These are phyloP conservation scores for Ogataea parapolymorpha DNA, from an alignment of 805 yeast genomes.

Conservation along the genomic window DNA sequence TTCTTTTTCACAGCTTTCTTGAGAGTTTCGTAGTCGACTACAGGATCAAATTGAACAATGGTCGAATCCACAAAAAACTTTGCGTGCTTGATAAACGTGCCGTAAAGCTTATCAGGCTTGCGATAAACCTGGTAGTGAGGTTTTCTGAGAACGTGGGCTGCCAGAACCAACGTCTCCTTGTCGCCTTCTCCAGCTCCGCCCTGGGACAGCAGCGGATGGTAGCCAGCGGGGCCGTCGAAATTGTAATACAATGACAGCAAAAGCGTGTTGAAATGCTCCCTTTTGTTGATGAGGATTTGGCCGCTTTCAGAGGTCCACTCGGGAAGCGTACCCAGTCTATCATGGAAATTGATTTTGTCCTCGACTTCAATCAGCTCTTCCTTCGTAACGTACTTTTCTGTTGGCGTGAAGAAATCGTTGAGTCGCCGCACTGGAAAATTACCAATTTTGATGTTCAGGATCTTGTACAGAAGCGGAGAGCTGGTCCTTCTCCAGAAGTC, in stretches of 20 bases:
- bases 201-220: conserved; percentile 57
- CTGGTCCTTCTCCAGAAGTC: conserved; percentile 74
- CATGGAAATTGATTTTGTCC: conserved; percentile 45
- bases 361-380: conserved; percentile 20
- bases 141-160: conserved; percentile 47
- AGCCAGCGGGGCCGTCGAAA: conserved; percentile 57
- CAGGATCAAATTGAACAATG: conserved; percentile 32
- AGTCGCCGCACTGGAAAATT: conserved; percentile 18
- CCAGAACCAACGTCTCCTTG: conserved; percentile 69
- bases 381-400: conserved; percentile 11
- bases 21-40: conserved; percentile 22
- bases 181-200: conserved; percentile 77
- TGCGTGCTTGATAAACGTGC: conserved; percentile 19
- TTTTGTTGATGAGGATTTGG: conserved; percentile 57
- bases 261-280: conserved; percentile 53
- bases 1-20: conserved; percentile 12
- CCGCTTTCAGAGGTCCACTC: conserved; percentile 70
- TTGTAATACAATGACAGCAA: conserved; percentile 65
- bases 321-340: conserved; percentile 60
- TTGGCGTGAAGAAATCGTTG: conserved; percentile 24
- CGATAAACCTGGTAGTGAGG: conserved; percentile 49
- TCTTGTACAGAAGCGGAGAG: conserved; percentile 53
- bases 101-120: conserved; percentile 27
- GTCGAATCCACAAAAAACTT: conserved; percentile 28
- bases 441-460: conserved; percentile 32